A percentile compares a stretch with the other conserved stretches of the same genome.
phyloP scores from a whole-genome alignment of 2,329 filamentous ascomycete species.

The Cercospora zeae-maydis region DNA sequence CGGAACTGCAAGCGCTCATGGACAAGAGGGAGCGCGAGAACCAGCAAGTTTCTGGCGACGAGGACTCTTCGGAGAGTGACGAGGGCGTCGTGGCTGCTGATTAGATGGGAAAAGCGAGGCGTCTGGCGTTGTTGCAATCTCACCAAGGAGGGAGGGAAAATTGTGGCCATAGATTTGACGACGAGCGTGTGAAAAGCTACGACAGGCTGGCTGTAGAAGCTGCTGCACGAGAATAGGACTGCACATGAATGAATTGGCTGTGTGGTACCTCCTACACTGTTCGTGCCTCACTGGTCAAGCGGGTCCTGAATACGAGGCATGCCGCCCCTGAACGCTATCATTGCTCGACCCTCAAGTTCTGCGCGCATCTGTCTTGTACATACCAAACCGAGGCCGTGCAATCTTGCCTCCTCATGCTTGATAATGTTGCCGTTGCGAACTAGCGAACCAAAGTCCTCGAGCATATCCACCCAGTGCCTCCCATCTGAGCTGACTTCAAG shows the following conservation, averaged over 20 bases:
- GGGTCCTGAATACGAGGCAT: not conserved
- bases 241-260: not conserved
- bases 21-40: conserved; percentile 98
- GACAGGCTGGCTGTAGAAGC: conserved; percentile 1
- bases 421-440: too few species aligned
- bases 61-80: conserved; percentile 92
- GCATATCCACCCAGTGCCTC: too few species aligned
- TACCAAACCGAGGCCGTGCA: too few species aligned
- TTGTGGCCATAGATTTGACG: conserved; percentile 3
- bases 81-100: conserved; percentile 59
- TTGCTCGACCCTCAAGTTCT: too few species aligned
- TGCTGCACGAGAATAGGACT: conserved; percentile 1
- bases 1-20: conserved; percentile 95
- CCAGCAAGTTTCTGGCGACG: conserved; percentile 94
- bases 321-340: not conserved
- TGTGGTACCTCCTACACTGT: not conserved
- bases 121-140: conserved; percentile 18
- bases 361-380: too few species aligned
- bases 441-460: too few species aligned
- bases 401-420: too few species aligned
- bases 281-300: not conserved
- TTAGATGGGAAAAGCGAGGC: conserved; percentile 17
- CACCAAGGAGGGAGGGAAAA: not conserved
- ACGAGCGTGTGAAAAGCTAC: not conserved
- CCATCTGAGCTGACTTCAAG: too few species aligned